A percentile compares a stretch with the other conserved stretches of the same genome.
phyloP scores from a whole-genome alignment of 176 grass and related monocot genomes.

The Oryza glaberrima region DNA sequence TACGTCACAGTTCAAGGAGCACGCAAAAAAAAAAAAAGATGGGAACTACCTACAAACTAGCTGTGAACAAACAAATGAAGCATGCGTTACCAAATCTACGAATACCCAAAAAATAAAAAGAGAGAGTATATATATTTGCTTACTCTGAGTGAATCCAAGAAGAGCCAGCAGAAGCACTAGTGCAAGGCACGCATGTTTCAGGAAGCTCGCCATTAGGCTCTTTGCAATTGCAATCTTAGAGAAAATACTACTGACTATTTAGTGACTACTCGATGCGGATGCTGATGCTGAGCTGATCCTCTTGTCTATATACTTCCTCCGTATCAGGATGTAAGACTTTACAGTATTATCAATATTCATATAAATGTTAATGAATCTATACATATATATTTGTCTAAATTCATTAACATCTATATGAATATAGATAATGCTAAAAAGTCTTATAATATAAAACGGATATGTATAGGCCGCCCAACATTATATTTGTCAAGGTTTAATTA shows the following conservation, averaged over 20 bases:
- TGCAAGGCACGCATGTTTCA: background rate
- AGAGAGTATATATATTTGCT: background rate
- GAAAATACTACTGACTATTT: too few species aligned
- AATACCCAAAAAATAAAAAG: background rate
- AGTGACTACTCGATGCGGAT: too few species aligned
- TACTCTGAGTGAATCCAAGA: constrained; percentile 17
- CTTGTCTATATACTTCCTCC: background rate
- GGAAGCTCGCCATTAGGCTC: background rate
- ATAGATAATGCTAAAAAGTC: too few species aligned
- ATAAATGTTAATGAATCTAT: too few species aligned
- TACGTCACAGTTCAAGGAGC: too few species aligned
- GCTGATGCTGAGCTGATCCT: background rate
- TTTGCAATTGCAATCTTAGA: background rate
- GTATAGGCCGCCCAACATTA: background rate
- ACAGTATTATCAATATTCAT: too few species aligned
- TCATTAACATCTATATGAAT: too few species aligned
- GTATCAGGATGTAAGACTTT: too few species aligned
- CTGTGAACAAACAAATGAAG: background rate
- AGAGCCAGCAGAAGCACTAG: background rate
- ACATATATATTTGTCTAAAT: too few species aligned
- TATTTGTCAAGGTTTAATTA: background rate
- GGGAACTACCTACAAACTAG: too few species aligned
- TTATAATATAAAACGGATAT: too few species aligned
- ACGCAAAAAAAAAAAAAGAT: too few species aligned
- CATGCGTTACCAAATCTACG: background rate